Percentiles rank a stretch among this genome's conserved stretches.
These are phyloP conservation scores for Acacia melanoxylon DNA, from an alignment of 306 rosid species.

Conservation along the genomic window DNA sequence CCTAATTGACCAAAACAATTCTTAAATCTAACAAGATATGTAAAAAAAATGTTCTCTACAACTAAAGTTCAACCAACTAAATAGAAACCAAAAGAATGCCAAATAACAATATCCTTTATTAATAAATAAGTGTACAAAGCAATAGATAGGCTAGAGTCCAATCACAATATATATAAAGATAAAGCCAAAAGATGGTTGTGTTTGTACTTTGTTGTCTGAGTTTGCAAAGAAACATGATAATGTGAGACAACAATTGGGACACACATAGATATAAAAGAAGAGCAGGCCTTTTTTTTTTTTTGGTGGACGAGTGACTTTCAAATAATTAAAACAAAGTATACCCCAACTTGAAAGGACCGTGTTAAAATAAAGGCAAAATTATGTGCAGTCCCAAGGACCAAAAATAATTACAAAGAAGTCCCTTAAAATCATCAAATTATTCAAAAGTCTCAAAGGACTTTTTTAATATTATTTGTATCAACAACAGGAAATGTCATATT, in stretches of 20 bases:
- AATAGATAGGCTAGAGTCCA: not conserved
- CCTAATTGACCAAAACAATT: too few species aligned
- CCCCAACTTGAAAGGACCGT: slow-evolving; percentile 42
- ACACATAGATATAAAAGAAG: slow-evolving; percentile 4
- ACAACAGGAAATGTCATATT: too few species aligned
- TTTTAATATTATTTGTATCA: too few species aligned
- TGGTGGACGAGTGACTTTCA: not conserved
- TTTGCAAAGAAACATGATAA: not conserved
- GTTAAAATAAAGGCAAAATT: slow-evolving; percentile 53
- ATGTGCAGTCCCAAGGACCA: too few species aligned
- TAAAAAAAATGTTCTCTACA: too few species aligned
- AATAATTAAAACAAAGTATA: slow-evolving; percentile 29
- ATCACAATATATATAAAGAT: not conserved
- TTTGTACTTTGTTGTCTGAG: not conserved
- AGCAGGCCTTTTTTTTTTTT: slow-evolving; percentile 7
- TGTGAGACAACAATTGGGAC: slow-evolving; percentile 8
- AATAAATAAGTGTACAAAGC: not conserved
- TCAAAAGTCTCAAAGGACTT: too few species aligned
- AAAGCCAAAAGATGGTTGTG: not conserved
- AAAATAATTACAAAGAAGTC: too few species aligned
- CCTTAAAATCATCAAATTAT: too few species aligned
- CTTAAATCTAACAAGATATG: not conserved
- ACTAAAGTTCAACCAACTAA: not conserved
- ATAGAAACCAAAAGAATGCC: too few species aligned
- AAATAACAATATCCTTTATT: not conserved